Evolutionary conservation across 192 early-diverging fungal genomes (phyloP).

Genomic region (Coemansia javaensis): DNA sequence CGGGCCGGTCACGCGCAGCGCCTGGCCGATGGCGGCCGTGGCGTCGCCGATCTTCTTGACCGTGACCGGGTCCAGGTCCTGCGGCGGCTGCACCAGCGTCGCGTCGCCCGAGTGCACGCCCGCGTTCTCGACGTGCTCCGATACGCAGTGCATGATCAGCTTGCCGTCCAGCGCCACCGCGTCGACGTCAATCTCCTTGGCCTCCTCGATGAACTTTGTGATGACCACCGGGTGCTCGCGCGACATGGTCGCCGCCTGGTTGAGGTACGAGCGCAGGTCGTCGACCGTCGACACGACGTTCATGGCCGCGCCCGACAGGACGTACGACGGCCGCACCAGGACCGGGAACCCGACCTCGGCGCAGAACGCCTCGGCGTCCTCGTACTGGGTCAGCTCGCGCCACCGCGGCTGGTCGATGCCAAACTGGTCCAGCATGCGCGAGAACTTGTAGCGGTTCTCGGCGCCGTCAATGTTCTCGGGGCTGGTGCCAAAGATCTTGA

Average conservation of each 20-base stretch:
- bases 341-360: conserved; percentile 89
- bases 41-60: conserved; percentile 89
- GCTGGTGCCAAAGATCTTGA: conserved; percentile 90
- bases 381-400: conserved; percentile 89
- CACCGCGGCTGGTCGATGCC: conserved; percentile 96
- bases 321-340: conserved; percentile 95
- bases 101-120: conserved; percentile 99
- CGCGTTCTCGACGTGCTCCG: conserved; percentile 98
- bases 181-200: conserved; percentile 98
- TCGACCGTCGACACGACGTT: conserved; percentile 85
- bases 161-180: conserved; percentile 95
- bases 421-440: conserved; percentile 91
- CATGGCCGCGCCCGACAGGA: conserved; percentile 98
- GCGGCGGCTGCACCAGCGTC: conserved; percentile 90
- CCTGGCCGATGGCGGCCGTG: conserved; percentile 86
- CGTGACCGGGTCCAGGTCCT: conserved; percentile 92
- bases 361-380: conserved; percentile 85
- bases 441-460: conserved; percentile 98
- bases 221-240: conserved; percentile 95
- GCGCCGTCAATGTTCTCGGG: conserved; percentile 97
- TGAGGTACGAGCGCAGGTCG: conserved; percentile 80
- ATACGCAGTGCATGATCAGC: conserved; percentile 88
- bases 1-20: conserved; percentile 94
- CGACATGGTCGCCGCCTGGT: conserved; percentile 87
- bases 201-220: conserved; percentile 96